Evolutionary conservation across 2,329 filamentous ascomycete genomes (phyloP), one percentile per base, ranked within the genome.

Genomic region (Cryphonectria parasitica): DNA sequence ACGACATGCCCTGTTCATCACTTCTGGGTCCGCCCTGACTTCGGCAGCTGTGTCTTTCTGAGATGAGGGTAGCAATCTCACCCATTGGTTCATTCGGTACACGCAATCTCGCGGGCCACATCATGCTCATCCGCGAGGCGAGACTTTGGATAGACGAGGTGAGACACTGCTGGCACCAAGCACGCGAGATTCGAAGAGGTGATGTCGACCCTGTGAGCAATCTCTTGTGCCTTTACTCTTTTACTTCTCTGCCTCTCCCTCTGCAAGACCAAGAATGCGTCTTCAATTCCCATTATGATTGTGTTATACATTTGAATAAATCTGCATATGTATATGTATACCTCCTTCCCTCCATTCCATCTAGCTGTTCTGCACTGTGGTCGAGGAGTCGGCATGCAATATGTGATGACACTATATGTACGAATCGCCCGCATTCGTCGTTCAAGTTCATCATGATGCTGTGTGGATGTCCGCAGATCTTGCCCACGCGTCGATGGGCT

Each of bases 21-120:
- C 34, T 61, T 4, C 58, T 61, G 58, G 58, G 58, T 7, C 49
- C 34, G 64, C 64, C 64, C 34, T 66, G 64, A 56, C 43, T 22
- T 66, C 49, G 64, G 64, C 39, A 66, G 64, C 49, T 60, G 25
- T 54, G 52, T 61, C 58, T 61, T 61, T n/a, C 19, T 36, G 58
- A 61, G 58, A 61, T 61, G 58, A 61, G 34, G 54, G 54, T 49
- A 49, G 54, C 19, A 39, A n/a, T n/a, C 11, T 11, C 8, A 17
- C 4, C 31, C 34, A 2, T 39, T 31, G 28, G 15, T 34, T 58
- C 6, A 8, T 34, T n/a, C 34, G 34, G 22, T 10, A 39, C 34
- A 19, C 19, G 58, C 34, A 61, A 61, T 61, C 58, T 61, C 58
- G 31, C 34, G 58, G 31, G 31, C 22, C 19, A 61, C 34, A 25